These are phyloP conservation scores for Sechiopsis laciniata DNA, from an alignment of 306 rosid genomes.

Conservation along the genomic window DNA sequence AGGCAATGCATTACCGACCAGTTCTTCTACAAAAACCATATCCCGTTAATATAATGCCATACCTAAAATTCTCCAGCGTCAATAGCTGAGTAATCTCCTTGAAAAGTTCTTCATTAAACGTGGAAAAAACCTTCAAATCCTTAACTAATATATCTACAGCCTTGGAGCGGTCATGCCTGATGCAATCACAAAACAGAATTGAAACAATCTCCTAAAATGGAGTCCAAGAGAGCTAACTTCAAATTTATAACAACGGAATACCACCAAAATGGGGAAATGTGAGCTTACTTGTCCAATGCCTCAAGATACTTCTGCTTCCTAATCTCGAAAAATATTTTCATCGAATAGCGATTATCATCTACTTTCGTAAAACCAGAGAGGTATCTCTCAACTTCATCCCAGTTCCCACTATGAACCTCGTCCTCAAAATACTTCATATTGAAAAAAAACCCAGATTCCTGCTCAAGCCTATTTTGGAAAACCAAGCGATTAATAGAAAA, in stretches of 20 bases:
- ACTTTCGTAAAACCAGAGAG: conserved; percentile 97
- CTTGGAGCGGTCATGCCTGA: conserved; percentile 86
- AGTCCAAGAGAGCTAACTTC: neutral
- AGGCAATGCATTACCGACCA: conserved; percentile 23
- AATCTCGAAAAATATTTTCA: conserved; percentile 98
- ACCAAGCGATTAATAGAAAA: conserved; percentile 29
- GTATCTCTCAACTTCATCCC: conserved; percentile 98
- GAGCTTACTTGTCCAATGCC: conserved; percentile 91
- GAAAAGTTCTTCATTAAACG: conserved; percentile 85
- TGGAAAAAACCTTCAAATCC: conserved; percentile 84
- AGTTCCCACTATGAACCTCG: conserved; percentile 94
- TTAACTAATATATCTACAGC: conserved; percentile 86
- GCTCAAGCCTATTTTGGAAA: conserved; percentile 64
- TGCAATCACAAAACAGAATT: conserved; percentile 16
- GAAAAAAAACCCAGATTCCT: conserved; percentile 97
- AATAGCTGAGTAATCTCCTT: conserved; percentile 95
- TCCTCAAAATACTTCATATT: conserved; percentile 98
- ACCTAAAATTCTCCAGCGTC: conserved; percentile 91
- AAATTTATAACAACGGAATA: neutral
- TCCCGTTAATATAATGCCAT: conserved; percentile 7
- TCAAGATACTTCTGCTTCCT: conserved; percentile 97
- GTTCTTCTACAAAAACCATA: conserved; percentile 15
- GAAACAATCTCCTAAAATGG: conserved; percentile 16
- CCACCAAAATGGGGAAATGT: conserved; percentile 18
- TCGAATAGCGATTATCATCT: conserved; percentile 91